A percentile compares a stretch with the other conserved stretches of the same genome.
These are phyloP conservation scores for Pseudocercospora macadamiae DNA, from an alignment of 2,329 filamentous ascomycete genomes.

Conservation along the genomic window DNA sequence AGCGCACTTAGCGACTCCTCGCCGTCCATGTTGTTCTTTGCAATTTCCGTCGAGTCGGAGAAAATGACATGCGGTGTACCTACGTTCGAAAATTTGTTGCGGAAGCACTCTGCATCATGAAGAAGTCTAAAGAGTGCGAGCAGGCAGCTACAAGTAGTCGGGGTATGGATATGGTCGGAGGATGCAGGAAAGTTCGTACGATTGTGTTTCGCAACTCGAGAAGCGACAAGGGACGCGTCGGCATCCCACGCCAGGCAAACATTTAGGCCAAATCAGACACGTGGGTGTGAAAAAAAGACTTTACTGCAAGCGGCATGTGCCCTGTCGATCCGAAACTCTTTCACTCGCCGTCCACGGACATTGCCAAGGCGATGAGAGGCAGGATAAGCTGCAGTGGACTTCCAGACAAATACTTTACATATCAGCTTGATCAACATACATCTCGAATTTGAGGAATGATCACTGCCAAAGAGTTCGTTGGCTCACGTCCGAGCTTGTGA, in stretches of 20 bases:
- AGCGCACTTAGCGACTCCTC: slow-evolving; percentile 15
- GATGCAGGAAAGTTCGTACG: neutral
- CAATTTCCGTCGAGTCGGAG: neutral
- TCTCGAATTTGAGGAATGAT: too few species aligned
- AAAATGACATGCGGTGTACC: neutral
- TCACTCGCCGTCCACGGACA: too few species aligned
- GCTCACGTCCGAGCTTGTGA: too few species aligned
- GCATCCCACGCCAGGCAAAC: neutral
- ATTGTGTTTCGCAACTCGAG: neutral
- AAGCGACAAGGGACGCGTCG: neutral
- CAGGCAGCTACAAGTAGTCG: neutral
- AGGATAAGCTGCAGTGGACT: too few species aligned
- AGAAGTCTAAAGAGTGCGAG: neutral
- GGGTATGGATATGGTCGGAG: neutral
- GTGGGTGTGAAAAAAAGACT: neutral
- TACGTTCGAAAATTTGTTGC: neutral
- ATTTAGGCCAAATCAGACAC: neutral
- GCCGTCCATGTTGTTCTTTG: neutral
- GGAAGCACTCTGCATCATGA: neutral
- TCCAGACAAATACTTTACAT: too few species aligned
- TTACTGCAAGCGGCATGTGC: neutral
- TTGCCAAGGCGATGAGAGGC: too few species aligned
- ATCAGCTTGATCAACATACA: too few species aligned
- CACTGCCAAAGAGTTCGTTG: too few species aligned
- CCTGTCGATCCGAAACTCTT: neutral